These are phyloP conservation scores for Petasospora fabianii DNA, from an alignment of 1,139 yeast genomes.

Conservation along the genomic window DNA sequence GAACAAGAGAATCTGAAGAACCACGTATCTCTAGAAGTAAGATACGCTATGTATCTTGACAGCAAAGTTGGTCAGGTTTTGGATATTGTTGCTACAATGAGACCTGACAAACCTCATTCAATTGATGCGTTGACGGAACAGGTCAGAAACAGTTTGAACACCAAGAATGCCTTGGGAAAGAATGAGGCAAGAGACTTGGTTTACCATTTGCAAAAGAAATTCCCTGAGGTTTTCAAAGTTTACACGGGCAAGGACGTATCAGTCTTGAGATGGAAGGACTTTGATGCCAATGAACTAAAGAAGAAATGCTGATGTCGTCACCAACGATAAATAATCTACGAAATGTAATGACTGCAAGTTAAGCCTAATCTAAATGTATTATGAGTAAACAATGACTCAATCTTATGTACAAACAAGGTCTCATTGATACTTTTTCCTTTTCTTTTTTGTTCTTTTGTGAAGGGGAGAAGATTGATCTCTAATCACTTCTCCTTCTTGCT, in stretches of 20 bases:
- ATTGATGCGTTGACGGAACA: slow-evolving; percentile 28
- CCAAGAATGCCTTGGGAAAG: slow-evolving; percentile 30
- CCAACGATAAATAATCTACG: neutral
- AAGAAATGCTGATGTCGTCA: slow-evolving; percentile 39
- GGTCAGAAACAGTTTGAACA: slow-evolving; percentile 29
- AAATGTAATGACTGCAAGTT: neutral
- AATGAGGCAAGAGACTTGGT: slow-evolving; percentile 32
- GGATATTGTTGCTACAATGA: slow-evolving; percentile 30
- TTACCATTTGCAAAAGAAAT: slow-evolving; percentile 12
- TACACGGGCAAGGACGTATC: slow-evolving; percentile 13
- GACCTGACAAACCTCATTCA: slow-evolving; percentile 32
- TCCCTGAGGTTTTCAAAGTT: slow-evolving; percentile 21
- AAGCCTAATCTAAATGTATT: too few relatives aligned
- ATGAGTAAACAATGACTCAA: too few relatives aligned
- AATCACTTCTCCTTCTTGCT: slow-evolving; percentile 1
- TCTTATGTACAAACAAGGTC: neutral
- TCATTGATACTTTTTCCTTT: neutral
- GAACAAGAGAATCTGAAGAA: slow-evolving; percentile 30
- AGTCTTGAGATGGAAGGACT: slow-evolving; percentile 24
- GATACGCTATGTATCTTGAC: slow-evolving; percentile 36
- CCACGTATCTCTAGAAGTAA: slow-evolving; percentile 32
- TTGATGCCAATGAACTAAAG: slow-evolving; percentile 19
- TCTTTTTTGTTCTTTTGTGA: neutral
- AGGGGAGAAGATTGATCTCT: too few relatives aligned
- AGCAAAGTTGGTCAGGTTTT: slow-evolving; percentile 40